Evolutionary conservation across 2,329 filamentous ascomycete species (phyloP), one percentile per base, ranked within the genome.

Genomic region (Phaeoacremonium minimum): DNA sequence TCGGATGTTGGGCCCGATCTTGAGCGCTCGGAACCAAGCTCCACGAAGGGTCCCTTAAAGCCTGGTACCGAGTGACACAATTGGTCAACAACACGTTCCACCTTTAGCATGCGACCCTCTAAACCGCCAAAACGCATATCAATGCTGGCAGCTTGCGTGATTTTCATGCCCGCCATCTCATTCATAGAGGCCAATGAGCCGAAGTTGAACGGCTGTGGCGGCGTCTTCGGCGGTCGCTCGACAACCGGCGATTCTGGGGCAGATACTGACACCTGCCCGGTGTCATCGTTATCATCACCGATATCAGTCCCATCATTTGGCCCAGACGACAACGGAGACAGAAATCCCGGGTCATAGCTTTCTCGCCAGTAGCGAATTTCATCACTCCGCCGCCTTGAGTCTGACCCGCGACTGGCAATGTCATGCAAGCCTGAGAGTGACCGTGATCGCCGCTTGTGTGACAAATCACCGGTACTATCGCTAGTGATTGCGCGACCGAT

Each of bases 291-390:
- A 7, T 38, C 33, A 14, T 32, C 35, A 11, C 17, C 36, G 28
- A 28, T 29, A 6, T 41, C 41, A 7, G 22, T 19, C 35, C 37
- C 35, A 13, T 37, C 26, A 14, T 43, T 38, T 15, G 35, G 39
- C 13, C 29, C 33, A 7, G 73, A 75, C 4, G 73, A 72, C 19
- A 71, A 55, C 0, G 74, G 73, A 6, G 75, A 78, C 37, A 70
- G 51, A 34, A 71, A 61, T 2, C 64, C 66, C 1, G 66, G 66
- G 31, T 70, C 71, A 44, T 78, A 77, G 43, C 77, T 81, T 48
- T 76, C 71, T 41, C 79, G 67, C 77, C 78, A 82, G 48, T 77
- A 78, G 11, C 75, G 71, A 28, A 82, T 80, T 52, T 83, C 79
- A 37, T 79, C 76, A 49, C 76, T 82, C 18, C 77, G 70, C 22